Conservation (phyloP, 108 stramenopile species). For the Licmophora abbreviata region DNA sequence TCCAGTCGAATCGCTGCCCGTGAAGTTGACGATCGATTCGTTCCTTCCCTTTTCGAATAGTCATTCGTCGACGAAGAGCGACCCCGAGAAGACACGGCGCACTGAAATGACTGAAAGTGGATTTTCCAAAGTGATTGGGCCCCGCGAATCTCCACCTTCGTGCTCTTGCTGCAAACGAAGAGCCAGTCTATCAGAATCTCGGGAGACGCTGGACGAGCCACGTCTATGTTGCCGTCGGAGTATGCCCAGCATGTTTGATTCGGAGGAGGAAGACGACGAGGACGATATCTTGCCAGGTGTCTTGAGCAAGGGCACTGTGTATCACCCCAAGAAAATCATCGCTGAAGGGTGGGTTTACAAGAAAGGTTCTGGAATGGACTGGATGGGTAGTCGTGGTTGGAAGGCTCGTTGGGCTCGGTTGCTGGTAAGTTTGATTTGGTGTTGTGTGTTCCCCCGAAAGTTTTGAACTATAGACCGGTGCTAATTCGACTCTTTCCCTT, state of each 20-base stretch:
- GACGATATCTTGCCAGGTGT: constrained; percentile 23
- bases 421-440: constrained; percentile 23
- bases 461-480: background rate
- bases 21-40: no score
- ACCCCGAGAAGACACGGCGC: no score
- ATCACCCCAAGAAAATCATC: constrained; percentile 22
- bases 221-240: no score
- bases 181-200: no score
- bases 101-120: no score
- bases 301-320: constrained; percentile 19
- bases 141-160: no score
- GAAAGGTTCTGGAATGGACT: constrained; percentile 60
- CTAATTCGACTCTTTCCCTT: constrained; percentile 4
- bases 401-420: constrained; percentile 53
- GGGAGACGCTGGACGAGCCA: no score
- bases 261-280: constrained; percentile 3
- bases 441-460: background rate
- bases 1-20: no score
- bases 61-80: no score
- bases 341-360: constrained; percentile 66
- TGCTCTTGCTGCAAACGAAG: no score
- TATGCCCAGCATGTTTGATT: background rate
- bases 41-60: no score
- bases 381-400: constrained; percentile 44
- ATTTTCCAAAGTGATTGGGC: no score